Evolutionary conservation across 805 yeast species (phyloP), one percentile per base, ranked within the genome.

Genomic region (Soucietia sequanensis): DNA sequence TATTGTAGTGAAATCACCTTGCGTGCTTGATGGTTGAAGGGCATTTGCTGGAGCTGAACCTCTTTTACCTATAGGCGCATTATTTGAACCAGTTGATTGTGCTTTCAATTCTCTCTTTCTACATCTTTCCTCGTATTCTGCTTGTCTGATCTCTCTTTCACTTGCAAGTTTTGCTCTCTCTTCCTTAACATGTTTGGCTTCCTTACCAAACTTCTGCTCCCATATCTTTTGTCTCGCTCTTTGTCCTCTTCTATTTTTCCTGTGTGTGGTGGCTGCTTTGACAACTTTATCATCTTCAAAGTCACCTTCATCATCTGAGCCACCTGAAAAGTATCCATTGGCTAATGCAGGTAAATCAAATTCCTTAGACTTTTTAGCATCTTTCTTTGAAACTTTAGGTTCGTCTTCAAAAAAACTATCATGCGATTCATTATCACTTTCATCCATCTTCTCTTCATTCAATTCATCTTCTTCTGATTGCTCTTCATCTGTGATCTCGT

Each of bases 161-260:
- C 72, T 72, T 29, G 60, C 63, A 19, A 65, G 58, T 27, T 80
- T 70, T 31, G 72, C 78, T n/a, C 69, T 61, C 48, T 85, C 85
- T 46, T 80, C 75, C 51, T 76, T 70, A 16, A 90, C 75, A 58
- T 93, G 99, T 37, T 78, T 81, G n/a, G 99, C 99, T 17, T 70
- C 65, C 13, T 59, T 58, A 18, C 98, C 98, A 55, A 71, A 93
- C 58, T 93, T 91, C 62, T 76, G 68, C 55, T 89, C 99, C 98
- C 98, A 93, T 34, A 93, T 88, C 69, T 85, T 84, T 58, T 91
- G 93, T 65, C 99, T 80, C 1, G 97, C 99, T 41, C 98, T 74
- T 66, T 93, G 99, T 17, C 99, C 99, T 59, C 97, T 79, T 64
- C 99, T 75, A 59, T 93, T 93, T 50, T 89, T 88, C 43, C 91